Evolutionary conservation across 805 yeast genomes (phyloP).

Genomic region (Tetrapisispora pingtungensis): DNA sequence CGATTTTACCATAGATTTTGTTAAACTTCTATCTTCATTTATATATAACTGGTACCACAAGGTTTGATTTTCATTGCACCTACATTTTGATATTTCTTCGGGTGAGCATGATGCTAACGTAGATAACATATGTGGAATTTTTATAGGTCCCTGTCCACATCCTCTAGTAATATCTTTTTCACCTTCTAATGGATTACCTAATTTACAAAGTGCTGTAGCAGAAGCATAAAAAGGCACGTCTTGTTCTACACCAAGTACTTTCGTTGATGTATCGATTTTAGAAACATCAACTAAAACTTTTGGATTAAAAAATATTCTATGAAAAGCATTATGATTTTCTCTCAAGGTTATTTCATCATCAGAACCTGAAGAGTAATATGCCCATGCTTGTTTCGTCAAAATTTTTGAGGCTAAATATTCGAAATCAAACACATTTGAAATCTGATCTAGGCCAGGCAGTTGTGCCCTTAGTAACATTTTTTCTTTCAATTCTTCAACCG

Average conservation of each 20-base stretch:
- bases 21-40: constrained; percentile 59
- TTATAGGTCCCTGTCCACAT: constrained; percentile 58
- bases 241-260: constrained; percentile 61
- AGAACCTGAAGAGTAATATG: constrained; percentile 82
- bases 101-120: constrained; percentile 82
- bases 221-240: constrained; percentile 77
- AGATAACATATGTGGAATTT: constrained; percentile 74
- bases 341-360: constrained; percentile 88
- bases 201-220: constrained; percentile 86
- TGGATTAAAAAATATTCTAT: constrained; percentile 81
- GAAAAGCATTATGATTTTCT: constrained; percentile 86
- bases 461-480: constrained; percentile 28
- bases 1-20: constrained; percentile 51
- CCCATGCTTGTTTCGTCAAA: constrained; percentile 77
- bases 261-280: constrained; percentile 58
- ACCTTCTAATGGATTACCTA: constrained; percentile 83
- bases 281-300: constrained; percentile 70
- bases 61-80: constrained; percentile 47
- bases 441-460: constrained; percentile 60
- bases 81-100: constrained; percentile 73
- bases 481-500: constrained; percentile 21
- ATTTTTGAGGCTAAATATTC: constrained; percentile 77
- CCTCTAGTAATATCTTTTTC: constrained; percentile 78
- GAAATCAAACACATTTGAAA: constrained; percentile 75
- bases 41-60: constrained; percentile 90